A percentile compares a stretch with the other conserved stretches of the same genome.
phyloP scores from a whole-genome alignment of 441 rosid genomes.

The Flueggea neowawraea region DNA sequence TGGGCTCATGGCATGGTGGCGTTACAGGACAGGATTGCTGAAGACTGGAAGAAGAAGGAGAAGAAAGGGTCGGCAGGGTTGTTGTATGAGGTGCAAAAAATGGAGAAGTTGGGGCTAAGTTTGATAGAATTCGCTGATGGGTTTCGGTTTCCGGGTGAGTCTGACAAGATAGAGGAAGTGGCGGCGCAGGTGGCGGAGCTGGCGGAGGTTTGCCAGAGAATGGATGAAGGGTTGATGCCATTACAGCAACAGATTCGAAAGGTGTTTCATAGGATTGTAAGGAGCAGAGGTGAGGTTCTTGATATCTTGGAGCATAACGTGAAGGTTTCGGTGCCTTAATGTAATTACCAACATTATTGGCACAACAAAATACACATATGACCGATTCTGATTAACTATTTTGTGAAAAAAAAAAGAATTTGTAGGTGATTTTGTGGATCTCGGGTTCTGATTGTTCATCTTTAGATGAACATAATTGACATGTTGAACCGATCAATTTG shows the following conservation, averaged over 20 bases:
- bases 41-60: conserved; percentile 98
- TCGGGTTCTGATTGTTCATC: no score
- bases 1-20: conserved; percentile 76
- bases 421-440: no score
- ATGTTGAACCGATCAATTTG: no score
- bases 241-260: conserved; percentile 86
- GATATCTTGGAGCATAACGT: conserved; percentile 62
- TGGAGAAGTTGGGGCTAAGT: conserved; percentile 72
- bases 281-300: conserved; percentile 78
- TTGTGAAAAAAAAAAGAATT: no score
- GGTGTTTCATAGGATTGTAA: conserved; percentile 83
- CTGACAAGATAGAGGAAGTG: conserved; percentile 49
- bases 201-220: conserved; percentile 65
- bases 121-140: conserved; percentile 67
- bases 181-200: conserved; percentile 57
- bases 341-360: conserved; percentile 13
- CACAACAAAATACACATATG: no score
- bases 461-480: no score
- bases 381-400: no score
- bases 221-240: conserved; percentile 85
- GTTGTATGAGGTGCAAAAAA: conserved; percentile 74
- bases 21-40: conserved; percentile 77
- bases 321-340: conserved; percentile 41
- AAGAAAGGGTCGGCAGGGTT: conserved; percentile 79
- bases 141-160: conserved; percentile 70